These are phyloP conservation scores for Kokia cookei DNA, from an alignment of 441 rosid species.

Conservation along the genomic window DNA sequence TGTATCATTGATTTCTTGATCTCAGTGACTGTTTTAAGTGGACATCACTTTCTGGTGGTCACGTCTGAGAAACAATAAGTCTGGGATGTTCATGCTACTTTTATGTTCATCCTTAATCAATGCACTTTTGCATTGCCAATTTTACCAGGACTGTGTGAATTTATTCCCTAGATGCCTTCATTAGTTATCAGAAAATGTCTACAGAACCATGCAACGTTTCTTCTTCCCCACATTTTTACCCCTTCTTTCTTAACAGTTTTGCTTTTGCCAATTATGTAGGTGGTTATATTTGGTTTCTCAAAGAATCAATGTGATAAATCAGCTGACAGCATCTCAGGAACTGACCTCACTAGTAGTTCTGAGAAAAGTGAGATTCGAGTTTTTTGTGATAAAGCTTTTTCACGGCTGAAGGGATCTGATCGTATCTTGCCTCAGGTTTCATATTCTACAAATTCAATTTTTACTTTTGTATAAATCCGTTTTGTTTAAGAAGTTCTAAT, in stretches of 20 bases:
- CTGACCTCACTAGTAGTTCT: slow-evolving; percentile 74
- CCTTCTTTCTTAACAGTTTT: slow-evolving; percentile 3
- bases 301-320: slow-evolving; percentile 95
- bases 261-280: slow-evolving; percentile 35
- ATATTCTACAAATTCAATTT: not conserved
- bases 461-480: not conserved
- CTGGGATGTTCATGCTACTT: not conserved
- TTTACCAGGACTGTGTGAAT: not conserved
- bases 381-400: slow-evolving; percentile 97
- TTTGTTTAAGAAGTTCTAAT: slow-evolving; percentile 13
- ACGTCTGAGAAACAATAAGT: not conserved
- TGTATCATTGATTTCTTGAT: not conserved
- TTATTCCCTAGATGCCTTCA: not conserved
- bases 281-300: slow-evolving; percentile 91
- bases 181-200: not conserved
- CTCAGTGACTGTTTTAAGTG: not conserved
- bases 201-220: not conserved
- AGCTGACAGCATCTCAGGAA: slow-evolving; percentile 67
- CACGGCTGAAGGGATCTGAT: slow-evolving; percentile 95
- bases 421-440: slow-evolving; percentile 94
- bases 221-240: not conserved
- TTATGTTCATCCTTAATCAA: not conserved
- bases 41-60: slow-evolving; percentile 1
- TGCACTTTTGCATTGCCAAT: not conserved
- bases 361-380: slow-evolving; percentile 90